Percentiles rank a stretch among this genome's conserved stretches.
Conservation (phyloP, 192 early-diverging fungal genomes). For the Diversispora epigaea region DNA sequence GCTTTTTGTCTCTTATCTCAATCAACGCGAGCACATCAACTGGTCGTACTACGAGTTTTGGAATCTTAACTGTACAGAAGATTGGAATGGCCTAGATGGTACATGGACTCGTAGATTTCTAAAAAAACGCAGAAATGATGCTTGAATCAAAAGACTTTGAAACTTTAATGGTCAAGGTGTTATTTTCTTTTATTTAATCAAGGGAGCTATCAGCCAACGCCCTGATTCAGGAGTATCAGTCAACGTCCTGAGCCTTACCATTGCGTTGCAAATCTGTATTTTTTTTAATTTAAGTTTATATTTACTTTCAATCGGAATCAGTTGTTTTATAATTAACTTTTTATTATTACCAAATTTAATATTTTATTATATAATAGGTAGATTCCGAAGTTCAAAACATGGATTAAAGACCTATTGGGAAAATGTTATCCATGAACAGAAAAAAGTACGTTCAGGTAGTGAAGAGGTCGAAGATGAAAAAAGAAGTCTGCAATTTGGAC, state of each 20-base stretch:
- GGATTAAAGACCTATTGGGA: conserved; percentile 20
- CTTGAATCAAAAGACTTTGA: conserved; percentile 13
- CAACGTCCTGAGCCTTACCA: conserved; percentile 3
- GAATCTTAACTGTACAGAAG: neutral
- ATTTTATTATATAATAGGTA: conserved; percentile 11
- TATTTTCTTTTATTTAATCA: conserved; percentile 27
- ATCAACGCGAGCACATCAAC: neutral
- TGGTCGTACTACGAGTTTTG: conserved; percentile 29
- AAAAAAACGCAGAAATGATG: conserved; percentile 16
- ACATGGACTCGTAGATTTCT: conserved; percentile 20
- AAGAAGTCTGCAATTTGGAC: neutral
- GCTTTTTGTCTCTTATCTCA: neutral
- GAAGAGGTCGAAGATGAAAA: neutral
- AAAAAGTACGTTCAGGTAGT: neutral
- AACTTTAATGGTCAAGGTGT: no score
- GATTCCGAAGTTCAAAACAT: conserved; percentile 15
- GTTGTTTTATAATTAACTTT: neutral
- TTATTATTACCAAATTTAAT: no score
- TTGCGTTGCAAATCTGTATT: conserved; percentile 22
- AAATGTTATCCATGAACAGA: conserved; percentile 8
- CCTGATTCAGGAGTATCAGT: conserved; percentile 17
- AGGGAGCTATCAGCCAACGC: conserved; percentile 23
- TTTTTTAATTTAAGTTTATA: neutral
- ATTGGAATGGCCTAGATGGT: conserved; percentile 19
- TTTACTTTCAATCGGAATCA: no score